Percentiles rank a stretch among this genome's conserved stretches.
These are phyloP conservation scores for Mycena vulgaris DNA, from an alignment of 768 basidiomycete species.

Conservation along the genomic window DNA sequence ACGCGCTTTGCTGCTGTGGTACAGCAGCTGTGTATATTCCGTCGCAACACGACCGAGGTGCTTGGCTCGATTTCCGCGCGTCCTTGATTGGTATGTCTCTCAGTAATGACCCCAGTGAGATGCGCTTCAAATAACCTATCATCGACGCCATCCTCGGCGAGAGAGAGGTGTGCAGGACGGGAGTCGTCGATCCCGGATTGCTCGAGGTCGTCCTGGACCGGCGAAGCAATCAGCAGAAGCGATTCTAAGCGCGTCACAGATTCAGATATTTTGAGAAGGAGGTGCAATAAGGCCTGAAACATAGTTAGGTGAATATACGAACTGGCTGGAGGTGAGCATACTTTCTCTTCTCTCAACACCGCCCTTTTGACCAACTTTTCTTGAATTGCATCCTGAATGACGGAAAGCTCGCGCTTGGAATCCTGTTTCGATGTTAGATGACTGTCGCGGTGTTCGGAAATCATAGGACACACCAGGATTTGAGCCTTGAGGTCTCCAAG, in stretches of 20 bases:
- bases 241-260: slow-evolving; percentile 91
- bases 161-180: slow-evolving; percentile 53
- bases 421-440: slow-evolving; percentile 54
- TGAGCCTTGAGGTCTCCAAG: slow-evolving; percentile 73
- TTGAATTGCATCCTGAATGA: slow-evolving; percentile 81
- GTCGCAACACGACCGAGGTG: slow-evolving; percentile 88
- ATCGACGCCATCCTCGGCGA: slow-evolving; percentile 61
- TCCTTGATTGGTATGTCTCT: slow-evolving; percentile 45
- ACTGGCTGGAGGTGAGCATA: slow-evolving; percentile 42
- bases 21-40: slow-evolving; percentile 94
- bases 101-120: background rate
- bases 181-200: slow-evolving; percentile 52
- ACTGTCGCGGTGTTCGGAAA: background rate
- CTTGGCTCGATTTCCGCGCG: slow-evolving; percentile 78
- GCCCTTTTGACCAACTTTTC: slow-evolving; percentile 84
- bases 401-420: slow-evolving; percentile 74
- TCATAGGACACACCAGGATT: slow-evolving; percentile 73
- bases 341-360: slow-evolving; percentile 90
- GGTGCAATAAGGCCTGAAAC: slow-evolving; percentile 82
- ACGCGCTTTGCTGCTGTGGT: slow-evolving; percentile 88
- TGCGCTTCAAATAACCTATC: slow-evolving; percentile 52
- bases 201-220: slow-evolving; percentile 58
- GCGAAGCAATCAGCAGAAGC: slow-evolving; percentile 79
- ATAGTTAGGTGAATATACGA: slow-evolving; percentile 19
- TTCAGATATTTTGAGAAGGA: slow-evolving; percentile 94